Evolutionary conservation across 108 stramenopile genomes (phyloP), one percentile per base, ranked within the genome.

Genomic region (Conticribra weissflogii): DNA sequence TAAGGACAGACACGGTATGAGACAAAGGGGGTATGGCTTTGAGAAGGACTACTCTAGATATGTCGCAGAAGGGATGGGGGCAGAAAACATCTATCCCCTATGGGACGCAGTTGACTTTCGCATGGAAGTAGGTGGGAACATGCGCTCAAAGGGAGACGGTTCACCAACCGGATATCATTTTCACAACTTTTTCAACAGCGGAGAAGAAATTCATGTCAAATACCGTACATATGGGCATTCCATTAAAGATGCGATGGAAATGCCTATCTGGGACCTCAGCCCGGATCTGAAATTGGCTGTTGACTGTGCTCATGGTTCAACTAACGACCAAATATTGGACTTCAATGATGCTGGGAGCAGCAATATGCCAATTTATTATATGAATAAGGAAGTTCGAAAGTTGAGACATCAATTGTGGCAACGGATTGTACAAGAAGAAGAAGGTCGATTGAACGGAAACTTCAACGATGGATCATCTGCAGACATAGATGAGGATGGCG

Each of bases 141-240:
- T 27, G 31, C 21, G 44, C 3, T 23, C 18, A 12, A 65, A 32
- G 50, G 29, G 16, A 1, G 74, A 77, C 32, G 68, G 58, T 22
- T 59, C 65, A 15, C 71, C 73, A 15, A 77, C 82, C 12, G 86
- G 46, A 3, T 86, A 70, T 81, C 85, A 86, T 53, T 79, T 86
- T 34, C 86, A 86, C 54, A 86, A 86, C 33, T 84, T 82, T 47
- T 82, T 86, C 66, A 51, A 19, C 15, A 49, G 33, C 14, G 50
- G 34, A 15, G 28, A 71, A 30, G 76, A 71, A 22, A 63, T 81
- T 7, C 76, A 80, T 36, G 14, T 41, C 59, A 86, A 86, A 46
- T 83, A 86, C 62, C 29, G 45, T 1, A 86, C 85, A 5, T 86
- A 81, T 59, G 79, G 80, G 1, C 85, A 83, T 74, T 61, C 82